phyloP scores from a whole-genome alignment of 768 basidiomycete species.

The Mycena venus region DNA sequence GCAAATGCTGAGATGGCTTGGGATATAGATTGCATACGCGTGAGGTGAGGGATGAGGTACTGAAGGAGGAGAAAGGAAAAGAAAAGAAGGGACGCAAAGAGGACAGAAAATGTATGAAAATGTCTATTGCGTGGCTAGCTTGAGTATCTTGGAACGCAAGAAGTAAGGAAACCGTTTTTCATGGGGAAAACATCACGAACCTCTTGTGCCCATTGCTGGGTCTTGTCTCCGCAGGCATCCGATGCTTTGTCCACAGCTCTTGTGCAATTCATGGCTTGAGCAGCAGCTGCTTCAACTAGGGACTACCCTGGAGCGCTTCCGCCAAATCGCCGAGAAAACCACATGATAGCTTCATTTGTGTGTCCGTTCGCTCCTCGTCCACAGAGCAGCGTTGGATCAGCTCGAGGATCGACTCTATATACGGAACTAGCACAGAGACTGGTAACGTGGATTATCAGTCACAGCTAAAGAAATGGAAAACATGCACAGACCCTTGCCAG shows the following conservation, averaged over 20 bases:
- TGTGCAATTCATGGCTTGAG: constrained; percentile 84
- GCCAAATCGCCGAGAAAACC: constrained; percentile 96
- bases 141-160: constrained; percentile 70
- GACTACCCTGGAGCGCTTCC: constrained; percentile 83
- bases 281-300: constrained; percentile 82
- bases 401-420: constrained; percentile 82
- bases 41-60: constrained; percentile 47
- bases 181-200: constrained; percentile 56
- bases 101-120: constrained; percentile 6
- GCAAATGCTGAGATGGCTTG: constrained; percentile 39
- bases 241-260: constrained; percentile 80
- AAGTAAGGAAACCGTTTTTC: background rate
- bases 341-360: constrained; percentile 78
- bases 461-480: constrained; percentile 8
- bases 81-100: constrained; percentile 34
- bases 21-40: constrained; percentile 67
- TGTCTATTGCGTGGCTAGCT: constrained; percentile 80
- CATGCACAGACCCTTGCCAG: constrained; percentile 73
- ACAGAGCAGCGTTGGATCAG: constrained; percentile 81
- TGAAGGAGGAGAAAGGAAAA: constrained; percentile 42
- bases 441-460: constrained; percentile 16
- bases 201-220: constrained; percentile 94
- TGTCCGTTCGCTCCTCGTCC: constrained; percentile 89
- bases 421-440: constrained; percentile 73
- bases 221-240: constrained; percentile 85